These are phyloP conservation scores for Deakozyma indianensis DNA, from an alignment of 805 yeast species.

Conservation along the genomic window DNA sequence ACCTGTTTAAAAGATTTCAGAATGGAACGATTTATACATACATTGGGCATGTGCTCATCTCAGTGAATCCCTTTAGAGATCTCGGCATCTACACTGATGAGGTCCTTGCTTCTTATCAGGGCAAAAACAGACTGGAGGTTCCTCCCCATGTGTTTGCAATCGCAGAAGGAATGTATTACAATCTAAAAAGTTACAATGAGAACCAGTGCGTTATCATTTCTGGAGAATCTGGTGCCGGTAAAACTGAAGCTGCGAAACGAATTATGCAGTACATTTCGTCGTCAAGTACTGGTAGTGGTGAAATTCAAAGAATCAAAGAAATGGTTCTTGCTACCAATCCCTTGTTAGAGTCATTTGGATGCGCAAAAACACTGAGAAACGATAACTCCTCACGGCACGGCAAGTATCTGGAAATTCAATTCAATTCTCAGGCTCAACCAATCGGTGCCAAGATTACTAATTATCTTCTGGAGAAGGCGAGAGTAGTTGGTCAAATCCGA, in stretches of 20 bases:
- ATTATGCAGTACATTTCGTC: slow-evolving; percentile 84
- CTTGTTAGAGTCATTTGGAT: slow-evolving; percentile 77
- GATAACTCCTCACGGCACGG: slow-evolving; percentile 89
- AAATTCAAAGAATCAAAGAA: slow-evolving; percentile 79
- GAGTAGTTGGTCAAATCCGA: slow-evolving; percentile 90
- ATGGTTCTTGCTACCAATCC: slow-evolving; percentile 98
- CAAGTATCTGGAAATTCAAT: slow-evolving; percentile 80
- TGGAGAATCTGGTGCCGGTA: slow-evolving; percentile 97
- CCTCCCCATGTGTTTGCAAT: slow-evolving; percentile 98
- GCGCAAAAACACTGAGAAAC: slow-evolving; percentile 83
- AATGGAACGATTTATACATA: slow-evolving; percentile 85
- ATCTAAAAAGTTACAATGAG: slow-evolving; percentile 85
- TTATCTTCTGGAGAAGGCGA: slow-evolving; percentile 82
- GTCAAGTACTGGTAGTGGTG: slow-evolving; percentile 28
- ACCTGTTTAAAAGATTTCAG: slow-evolving; percentile 75
- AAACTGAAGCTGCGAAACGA: slow-evolving; percentile 94
- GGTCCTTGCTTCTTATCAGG: slow-evolving; percentile 61
- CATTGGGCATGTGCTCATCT: slow-evolving; percentile 86
- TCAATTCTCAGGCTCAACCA: slow-evolving; percentile 73
- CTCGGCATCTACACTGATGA: slow-evolving; percentile 86
- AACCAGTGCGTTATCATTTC: slow-evolving; percentile 95
- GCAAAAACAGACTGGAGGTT: slow-evolving; percentile 87
- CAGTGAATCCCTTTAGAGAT: slow-evolving; percentile 93
- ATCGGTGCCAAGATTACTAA: slow-evolving; percentile 93
- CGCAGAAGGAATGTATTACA: slow-evolving; percentile 93